These are phyloP conservation scores for Aspergillus ellipticus DNA, from an alignment of 495 filamentous ascomycete genomes.

Conservation along the genomic window DNA sequence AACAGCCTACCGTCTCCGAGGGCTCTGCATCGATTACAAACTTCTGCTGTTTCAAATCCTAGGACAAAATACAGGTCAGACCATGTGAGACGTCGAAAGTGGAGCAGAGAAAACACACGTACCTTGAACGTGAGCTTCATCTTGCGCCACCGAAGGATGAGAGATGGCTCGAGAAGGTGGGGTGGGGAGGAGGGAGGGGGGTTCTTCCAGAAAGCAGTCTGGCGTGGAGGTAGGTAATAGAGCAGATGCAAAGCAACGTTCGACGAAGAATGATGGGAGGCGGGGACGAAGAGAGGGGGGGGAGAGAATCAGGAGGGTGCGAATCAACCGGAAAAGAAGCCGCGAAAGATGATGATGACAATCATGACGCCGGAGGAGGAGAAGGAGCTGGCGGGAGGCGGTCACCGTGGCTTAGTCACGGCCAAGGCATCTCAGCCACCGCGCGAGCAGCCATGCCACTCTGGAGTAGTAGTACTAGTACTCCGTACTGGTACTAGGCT, in stretches of 20 bases:
- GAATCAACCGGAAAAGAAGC: conserved; percentile 7
- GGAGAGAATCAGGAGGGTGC: conserved; percentile 6
- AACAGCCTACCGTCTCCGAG: conserved; percentile 73
- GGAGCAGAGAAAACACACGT: conserved; percentile 25
- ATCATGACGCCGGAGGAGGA: conserved; percentile 16
- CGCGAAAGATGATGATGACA: conserved; percentile 16
- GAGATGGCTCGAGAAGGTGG: conserved; percentile 16
- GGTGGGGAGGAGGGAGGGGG: conserved; percentile 4
- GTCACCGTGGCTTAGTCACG: conserved; percentile 10
- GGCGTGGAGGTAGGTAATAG: not conserved
- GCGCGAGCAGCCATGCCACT: too few relatives aligned
- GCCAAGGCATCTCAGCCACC: not conserved
- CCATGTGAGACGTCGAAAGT: not conserved
- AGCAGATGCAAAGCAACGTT: not conserved
- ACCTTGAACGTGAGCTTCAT: conserved; percentile 90
- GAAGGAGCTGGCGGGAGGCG: conserved; percentile 19
- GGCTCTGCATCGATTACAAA: conserved; percentile 93
- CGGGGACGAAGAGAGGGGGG: not conserved
- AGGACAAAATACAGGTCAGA: conserved; percentile 16
- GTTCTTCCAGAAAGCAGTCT: not conserved
- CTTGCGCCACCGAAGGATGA: conserved; percentile 36
- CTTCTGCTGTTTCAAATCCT: conserved; percentile 98
- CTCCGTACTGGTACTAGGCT: too few relatives aligned
- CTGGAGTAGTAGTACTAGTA: too few relatives aligned
- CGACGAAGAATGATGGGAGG: not conserved